Conservation (phyloP, 805 yeast genomes). For the Candida awuae region DNA sequence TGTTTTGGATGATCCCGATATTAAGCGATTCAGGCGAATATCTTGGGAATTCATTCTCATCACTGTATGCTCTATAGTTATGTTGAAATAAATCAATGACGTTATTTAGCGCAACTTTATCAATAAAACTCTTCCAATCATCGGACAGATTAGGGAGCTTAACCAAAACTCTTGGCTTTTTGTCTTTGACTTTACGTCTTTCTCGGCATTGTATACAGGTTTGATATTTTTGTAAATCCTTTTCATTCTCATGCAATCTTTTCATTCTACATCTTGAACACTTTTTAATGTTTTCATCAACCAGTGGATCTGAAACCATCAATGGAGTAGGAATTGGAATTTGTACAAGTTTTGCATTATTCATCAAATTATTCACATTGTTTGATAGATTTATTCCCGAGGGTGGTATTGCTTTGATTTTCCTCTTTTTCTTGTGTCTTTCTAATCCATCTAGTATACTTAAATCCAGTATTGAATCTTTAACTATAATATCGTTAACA, state of each 20-base stretch:
- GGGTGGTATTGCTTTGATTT: too few relatives aligned
- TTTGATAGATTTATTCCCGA: too few relatives aligned
- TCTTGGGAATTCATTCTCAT: constrained; percentile 28
- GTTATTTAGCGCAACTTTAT: constrained; percentile 29
- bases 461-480: neutral
- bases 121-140: constrained; percentile 28
- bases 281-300: constrained; percentile 22
- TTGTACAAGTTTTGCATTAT: too few relatives aligned
- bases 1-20: constrained; percentile 26
- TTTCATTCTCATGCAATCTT: constrained; percentile 28
- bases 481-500: neutral
- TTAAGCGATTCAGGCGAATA: constrained; percentile 27
- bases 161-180: constrained; percentile 23
- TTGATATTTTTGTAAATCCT: constrained; percentile 31
- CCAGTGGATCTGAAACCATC: neutral
- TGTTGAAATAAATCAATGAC: constrained; percentile 31
- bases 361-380: too few relatives aligned
- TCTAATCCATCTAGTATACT: neutral
- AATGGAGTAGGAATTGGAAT: too few relatives aligned
- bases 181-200: constrained; percentile 31
- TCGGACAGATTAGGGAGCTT: constrained; percentile 31
- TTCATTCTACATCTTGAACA: constrained; percentile 39
- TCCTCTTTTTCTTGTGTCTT: neutral
- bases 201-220: constrained; percentile 35
- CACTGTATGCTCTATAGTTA: constrained; percentile 28